Conservation (phyloP, 1,139 yeast genomes). For the Yamadazyma mexicana region DNA sequence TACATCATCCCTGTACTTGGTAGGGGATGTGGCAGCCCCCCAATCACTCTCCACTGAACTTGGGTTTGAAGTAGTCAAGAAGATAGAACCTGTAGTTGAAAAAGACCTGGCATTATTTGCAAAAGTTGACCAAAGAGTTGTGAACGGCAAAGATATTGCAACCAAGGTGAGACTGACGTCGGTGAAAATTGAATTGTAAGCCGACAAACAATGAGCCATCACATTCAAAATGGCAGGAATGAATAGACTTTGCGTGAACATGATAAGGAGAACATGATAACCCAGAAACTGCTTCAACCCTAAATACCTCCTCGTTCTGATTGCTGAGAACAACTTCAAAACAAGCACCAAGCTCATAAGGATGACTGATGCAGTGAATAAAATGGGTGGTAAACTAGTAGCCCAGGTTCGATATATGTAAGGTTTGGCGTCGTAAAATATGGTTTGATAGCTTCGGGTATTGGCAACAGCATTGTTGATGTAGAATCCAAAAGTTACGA, state of each 20-base stretch:
- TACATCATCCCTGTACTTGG: neutral
- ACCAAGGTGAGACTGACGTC: constrained; percentile 31
- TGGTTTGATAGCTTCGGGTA: constrained; percentile 16
- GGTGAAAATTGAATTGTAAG: constrained; percentile 17
- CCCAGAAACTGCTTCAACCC: constrained; percentile 84
- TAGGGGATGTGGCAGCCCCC: neutral
- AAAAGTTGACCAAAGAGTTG: constrained; percentile 86
- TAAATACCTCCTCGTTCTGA: constrained; percentile 66
- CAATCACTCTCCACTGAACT: constrained; percentile 10
- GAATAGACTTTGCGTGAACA: constrained; percentile 80
- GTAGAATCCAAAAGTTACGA: constrained; percentile 55
- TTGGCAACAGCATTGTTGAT: constrained; percentile 32
- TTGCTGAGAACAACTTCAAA: constrained; percentile 63
- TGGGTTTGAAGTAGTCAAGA: constrained; percentile 10
- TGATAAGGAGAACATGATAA: constrained; percentile 74
- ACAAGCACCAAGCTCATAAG: constrained; percentile 60
- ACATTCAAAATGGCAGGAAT: constrained; percentile 73
- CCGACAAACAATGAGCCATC: constrained; percentile 37
- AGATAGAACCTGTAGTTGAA: constrained; percentile 8
- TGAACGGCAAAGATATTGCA: constrained; percentile 72
- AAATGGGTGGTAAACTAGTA: constrained; percentile 53
- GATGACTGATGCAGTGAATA: constrained; percentile 69
- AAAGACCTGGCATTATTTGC: constrained; percentile 38
- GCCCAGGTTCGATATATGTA: constrained; percentile 24
- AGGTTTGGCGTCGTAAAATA: constrained; percentile 13